Evolutionary conservation across 129 eudicot species (phyloP).

Genomic region (Flaveria robusta): DNA sequence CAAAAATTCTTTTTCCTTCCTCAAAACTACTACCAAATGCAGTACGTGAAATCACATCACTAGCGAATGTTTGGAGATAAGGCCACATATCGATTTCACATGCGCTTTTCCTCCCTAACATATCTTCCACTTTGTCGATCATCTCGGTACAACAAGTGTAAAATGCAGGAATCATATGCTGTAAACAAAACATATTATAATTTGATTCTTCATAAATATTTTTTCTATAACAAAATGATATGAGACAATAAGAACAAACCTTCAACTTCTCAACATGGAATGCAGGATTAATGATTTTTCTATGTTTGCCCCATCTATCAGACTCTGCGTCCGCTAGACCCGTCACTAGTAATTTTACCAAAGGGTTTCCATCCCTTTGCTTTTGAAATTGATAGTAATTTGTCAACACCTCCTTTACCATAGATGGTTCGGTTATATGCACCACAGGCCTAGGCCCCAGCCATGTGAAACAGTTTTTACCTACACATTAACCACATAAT

Average conservation of each 20-base stretch:
- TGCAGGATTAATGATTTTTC: constrained; percentile 39
- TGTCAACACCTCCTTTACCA: constrained; percentile 23
- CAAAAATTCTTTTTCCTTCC: constrained; percentile 33
- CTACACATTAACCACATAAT: constrained; percentile 1
- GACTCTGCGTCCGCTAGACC: constrained; percentile 10
- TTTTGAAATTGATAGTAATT: constrained; percentile 27
- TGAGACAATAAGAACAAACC: constrained; percentile 18
- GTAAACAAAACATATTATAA: neutral
- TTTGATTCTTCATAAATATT: neutral
- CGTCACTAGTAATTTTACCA: constrained; percentile 20
- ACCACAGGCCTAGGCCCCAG: constrained; percentile 29
- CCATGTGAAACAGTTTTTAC: constrained; percentile 35
- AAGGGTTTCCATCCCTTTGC: constrained; percentile 22
- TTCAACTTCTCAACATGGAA: constrained; percentile 39
- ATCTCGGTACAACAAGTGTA: constrained; percentile 23
- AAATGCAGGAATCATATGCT: constrained; percentile 36
- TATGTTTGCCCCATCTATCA: constrained; percentile 36
- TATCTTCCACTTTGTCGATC: constrained; percentile 22
- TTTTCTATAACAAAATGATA: neutral
- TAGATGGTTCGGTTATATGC: constrained; percentile 27
- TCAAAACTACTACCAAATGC: constrained; percentile 28
- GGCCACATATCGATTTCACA: constrained; percentile 36
- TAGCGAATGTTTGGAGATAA: neutral
- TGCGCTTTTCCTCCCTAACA: neutral
- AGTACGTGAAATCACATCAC: constrained; percentile 32